A percentile compares a stretch with the other conserved stretches of the same genome.
phyloP scores from a whole-genome alignment of 2,329 filamentous ascomycete species.

The Monosporascus sp. region DNA sequence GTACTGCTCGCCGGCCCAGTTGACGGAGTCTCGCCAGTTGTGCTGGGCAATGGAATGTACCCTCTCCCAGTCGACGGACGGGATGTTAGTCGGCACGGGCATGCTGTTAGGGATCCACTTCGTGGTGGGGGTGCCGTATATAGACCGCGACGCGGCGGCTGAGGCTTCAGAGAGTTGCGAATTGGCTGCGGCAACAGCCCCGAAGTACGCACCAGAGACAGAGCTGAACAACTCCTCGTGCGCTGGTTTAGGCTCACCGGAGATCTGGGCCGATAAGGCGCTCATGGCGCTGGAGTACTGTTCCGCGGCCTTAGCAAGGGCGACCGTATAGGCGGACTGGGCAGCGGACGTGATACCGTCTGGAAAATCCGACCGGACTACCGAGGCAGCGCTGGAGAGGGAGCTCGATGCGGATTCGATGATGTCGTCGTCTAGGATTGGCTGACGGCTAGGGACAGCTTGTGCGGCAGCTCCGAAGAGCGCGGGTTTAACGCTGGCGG shows the following conservation, averaged over 20 bases:
- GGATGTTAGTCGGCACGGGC: slow-evolving; percentile 26
- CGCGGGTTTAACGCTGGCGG: slow-evolving; percentile 37
- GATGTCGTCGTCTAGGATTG: slow-evolving; percentile 45
- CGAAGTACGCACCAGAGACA: slow-evolving; percentile 63
- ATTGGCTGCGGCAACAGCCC: slow-evolving; percentile 58
- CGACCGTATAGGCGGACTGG: slow-evolving; percentile 57
- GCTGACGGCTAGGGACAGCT: slow-evolving; percentile 40
- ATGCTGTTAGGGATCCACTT: slow-evolving; percentile 26
- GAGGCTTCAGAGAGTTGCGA: slow-evolving; percentile 51
- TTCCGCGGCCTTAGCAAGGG: slow-evolving; percentile 59
- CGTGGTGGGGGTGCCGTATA: slow-evolving; percentile 43
- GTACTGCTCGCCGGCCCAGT: slow-evolving; percentile 66
- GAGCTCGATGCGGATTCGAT: slow-evolving; percentile 33
- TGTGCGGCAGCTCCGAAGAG: slow-evolving; percentile 48
- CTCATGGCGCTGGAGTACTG: slow-evolving; percentile 66
- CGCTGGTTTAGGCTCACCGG: slow-evolving; percentile 62
- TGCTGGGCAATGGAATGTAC: slow-evolving; percentile 64
- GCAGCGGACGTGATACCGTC: slow-evolving; percentile 39
- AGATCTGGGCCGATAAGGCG: slow-evolving; percentile 60
- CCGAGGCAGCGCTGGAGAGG: slow-evolving; percentile 27
- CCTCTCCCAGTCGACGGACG: slow-evolving; percentile 41
- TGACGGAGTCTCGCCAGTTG: slow-evolving; percentile 64
- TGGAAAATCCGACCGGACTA: slow-evolving; percentile 29
- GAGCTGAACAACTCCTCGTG: slow-evolving; percentile 66
- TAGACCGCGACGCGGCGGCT: slow-evolving; percentile 44